Percentiles rank a stretch among this genome's conserved stretches.
Conservation (phyloP, 257 asterid genomes). For the Ballota nigra region DNA sequence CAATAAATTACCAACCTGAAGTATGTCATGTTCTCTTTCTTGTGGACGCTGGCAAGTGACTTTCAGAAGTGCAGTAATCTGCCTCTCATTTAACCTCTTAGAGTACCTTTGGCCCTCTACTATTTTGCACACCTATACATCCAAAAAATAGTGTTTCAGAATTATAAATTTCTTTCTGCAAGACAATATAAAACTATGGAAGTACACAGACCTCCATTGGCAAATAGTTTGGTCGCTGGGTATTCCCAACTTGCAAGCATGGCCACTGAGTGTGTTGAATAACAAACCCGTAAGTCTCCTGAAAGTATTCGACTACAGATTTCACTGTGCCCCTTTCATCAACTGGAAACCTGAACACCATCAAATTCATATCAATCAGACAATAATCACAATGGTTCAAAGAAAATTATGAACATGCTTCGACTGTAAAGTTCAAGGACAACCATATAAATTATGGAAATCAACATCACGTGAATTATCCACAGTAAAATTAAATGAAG, state of each 20-base stretch:
- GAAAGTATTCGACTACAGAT: constrained; percentile 81
- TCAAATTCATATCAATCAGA: constrained; percentile 17
- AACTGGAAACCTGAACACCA: constrained; percentile 67
- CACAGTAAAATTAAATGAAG: background rate
- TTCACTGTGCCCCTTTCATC: constrained; percentile 88
- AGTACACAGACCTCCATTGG: constrained; percentile 83
- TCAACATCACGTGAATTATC: background rate
- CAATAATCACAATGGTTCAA: background rate
- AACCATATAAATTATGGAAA: background rate
- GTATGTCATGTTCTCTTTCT: constrained; percentile 74
- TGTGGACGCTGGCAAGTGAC: constrained; percentile 98
- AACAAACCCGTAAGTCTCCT: constrained; percentile 73
- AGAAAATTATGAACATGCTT: background rate
- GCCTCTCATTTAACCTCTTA: constrained; percentile 85
- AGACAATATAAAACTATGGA: background rate
- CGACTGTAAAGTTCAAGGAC: background rate
- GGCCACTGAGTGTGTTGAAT: constrained; percentile 84
- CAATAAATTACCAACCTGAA: constrained; percentile 42
- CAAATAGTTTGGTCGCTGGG: constrained; percentile 77
- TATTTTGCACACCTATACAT: constrained; percentile 80
- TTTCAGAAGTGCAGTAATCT: constrained; percentile 82
- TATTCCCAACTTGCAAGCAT: constrained; percentile 93
- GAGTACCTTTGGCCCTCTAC: constrained; percentile 96
- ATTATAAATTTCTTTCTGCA: background rate
- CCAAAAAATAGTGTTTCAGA: background rate